Conservation (phyloP, 495 filamentous ascomycete genomes). For the Aspergillus affinis region DNA sequence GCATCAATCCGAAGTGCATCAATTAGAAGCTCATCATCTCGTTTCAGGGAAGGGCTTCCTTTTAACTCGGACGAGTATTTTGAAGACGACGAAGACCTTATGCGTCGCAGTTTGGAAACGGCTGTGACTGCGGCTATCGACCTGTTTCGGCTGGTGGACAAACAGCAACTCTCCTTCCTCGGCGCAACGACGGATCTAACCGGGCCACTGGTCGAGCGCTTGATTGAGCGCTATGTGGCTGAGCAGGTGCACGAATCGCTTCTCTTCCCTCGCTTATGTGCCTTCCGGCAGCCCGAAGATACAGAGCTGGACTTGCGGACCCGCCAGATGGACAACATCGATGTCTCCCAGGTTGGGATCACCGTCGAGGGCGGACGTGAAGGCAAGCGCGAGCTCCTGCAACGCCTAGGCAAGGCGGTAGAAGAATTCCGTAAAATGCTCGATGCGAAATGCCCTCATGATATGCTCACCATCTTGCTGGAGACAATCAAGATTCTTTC, state of each 20-base stretch:
- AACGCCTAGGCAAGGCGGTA: constrained; percentile 71
- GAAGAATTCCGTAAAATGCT: constrained; percentile 88
- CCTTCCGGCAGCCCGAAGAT: constrained; percentile 77
- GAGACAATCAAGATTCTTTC: constrained; percentile 85
- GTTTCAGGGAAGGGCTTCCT: constrained; percentile 36
- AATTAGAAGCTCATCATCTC: constrained; percentile 38
- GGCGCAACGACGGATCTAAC: constrained; percentile 93
- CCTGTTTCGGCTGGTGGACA: constrained; percentile 92
- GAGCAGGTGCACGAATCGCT: constrained; percentile 90
- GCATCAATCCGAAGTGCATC: constrained; percentile 29
- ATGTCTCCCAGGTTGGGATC: constrained; percentile 92
- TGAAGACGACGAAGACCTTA: constrained; percentile 84
- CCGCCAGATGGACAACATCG: constrained; percentile 87
- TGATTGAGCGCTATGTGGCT: constrained; percentile 92
- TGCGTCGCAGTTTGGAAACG: constrained; percentile 83
- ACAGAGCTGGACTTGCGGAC: constrained; percentile 89
- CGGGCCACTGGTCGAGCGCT: constrained; percentile 83
- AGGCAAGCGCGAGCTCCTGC: constrained; percentile 70
- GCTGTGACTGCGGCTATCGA: constrained; percentile 93
- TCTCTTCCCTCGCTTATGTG: constrained; percentile 78
- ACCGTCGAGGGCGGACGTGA: constrained; percentile 68
- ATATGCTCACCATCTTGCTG: constrained; percentile 89
- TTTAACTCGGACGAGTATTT: constrained; percentile 54
- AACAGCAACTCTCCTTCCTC: constrained; percentile 87
- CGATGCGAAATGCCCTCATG: constrained; percentile 81